Conservation (phyloP, 2,329 filamentous ascomycete species). For the Proliferodiscus dingleyae region DNA sequence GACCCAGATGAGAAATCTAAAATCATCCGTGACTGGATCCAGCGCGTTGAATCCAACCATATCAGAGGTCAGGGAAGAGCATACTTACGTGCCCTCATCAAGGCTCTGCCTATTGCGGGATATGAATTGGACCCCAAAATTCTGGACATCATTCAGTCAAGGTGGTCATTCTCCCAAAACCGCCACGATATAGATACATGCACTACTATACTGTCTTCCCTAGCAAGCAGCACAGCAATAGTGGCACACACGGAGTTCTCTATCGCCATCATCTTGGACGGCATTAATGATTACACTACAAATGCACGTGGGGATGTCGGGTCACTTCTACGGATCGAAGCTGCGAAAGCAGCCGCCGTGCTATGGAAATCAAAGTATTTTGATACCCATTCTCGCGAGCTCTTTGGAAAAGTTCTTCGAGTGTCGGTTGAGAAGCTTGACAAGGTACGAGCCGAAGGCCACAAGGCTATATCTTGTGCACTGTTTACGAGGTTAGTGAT, state of each 20-base stretch:
- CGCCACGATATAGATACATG: conserved; percentile 47
- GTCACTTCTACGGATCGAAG: conserved; percentile 77
- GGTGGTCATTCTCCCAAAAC: conserved; percentile 44
- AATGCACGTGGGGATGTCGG: conserved; percentile 87
- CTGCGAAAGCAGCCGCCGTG: conserved; percentile 60
- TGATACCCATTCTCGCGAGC: not conserved
- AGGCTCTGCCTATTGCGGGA: conserved; percentile 9
- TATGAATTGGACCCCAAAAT: conserved; percentile 18
- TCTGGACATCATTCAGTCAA: conserved; percentile 41
- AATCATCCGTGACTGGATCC: conserved; percentile 44
- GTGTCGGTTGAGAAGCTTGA: conserved; percentile 87
- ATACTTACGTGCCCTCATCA: conserved; percentile 47
- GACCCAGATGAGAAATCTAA: conserved; percentile 32
- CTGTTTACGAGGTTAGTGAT: too few species aligned
- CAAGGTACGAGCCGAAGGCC: conserved; percentile 68
- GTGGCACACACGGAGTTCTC: conserved; percentile 12
- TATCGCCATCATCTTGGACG: conserved; percentile 40
- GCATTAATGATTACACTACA: conserved; percentile 85
- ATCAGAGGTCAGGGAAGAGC: conserved; percentile 35
- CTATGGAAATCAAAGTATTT: conserved; percentile 19
- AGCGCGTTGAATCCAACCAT: conserved; percentile 33
- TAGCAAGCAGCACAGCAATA: conserved; percentile 46
- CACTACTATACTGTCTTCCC: conserved; percentile 50
- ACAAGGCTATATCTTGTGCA: conserved; percentile 45
- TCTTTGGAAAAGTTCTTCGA: conserved; percentile 43